Conservation (phyloP, 331 rosid genomes). For the Pyrus hybrid region DNA sequence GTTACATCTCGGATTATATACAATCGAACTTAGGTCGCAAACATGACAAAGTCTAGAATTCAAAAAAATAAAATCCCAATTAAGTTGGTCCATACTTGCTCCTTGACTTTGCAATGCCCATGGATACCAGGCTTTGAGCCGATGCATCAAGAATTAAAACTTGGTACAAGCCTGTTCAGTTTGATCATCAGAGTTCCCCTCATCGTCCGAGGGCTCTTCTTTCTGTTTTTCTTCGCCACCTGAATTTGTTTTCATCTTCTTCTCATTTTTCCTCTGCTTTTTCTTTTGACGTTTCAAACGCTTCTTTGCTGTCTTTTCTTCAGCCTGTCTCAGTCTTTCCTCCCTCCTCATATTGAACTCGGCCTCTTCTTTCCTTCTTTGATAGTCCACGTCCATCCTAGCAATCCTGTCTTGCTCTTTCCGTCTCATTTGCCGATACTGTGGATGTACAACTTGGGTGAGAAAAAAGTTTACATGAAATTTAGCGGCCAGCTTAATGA, state of each 20-base stretch:
- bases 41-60: neutral
- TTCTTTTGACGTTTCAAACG: slow-evolving; percentile 89
- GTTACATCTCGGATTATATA: neutral
- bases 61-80: neutral
- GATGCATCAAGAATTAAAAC: neutral
- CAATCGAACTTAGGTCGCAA: neutral
- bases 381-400: slow-evolving; percentile 91
- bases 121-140: neutral
- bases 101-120: neutral
- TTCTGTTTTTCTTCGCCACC: slow-evolving; percentile 41
- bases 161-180: slow-evolving; percentile 14
- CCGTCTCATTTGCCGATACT: slow-evolving; percentile 98
- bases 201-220: slow-evolving; percentile 58
- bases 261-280: slow-evolving; percentile 69
- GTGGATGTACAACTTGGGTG: slow-evolving; percentile 22
- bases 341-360: slow-evolving; percentile 82
- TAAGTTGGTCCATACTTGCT: neutral
- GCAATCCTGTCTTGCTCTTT: slow-evolving; percentile 93
- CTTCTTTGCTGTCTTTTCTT: slow-evolving; percentile 84
- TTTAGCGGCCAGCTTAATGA: neutral
- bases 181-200: slow-evolving; percentile 44
- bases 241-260: slow-evolving; percentile 39
- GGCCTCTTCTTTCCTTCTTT: slow-evolving; percentile 62
- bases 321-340: slow-evolving; percentile 81
- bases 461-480: neutral